Conservation (phyloP, 106 monocot species). For the Dendrobium officinale region DNA sequence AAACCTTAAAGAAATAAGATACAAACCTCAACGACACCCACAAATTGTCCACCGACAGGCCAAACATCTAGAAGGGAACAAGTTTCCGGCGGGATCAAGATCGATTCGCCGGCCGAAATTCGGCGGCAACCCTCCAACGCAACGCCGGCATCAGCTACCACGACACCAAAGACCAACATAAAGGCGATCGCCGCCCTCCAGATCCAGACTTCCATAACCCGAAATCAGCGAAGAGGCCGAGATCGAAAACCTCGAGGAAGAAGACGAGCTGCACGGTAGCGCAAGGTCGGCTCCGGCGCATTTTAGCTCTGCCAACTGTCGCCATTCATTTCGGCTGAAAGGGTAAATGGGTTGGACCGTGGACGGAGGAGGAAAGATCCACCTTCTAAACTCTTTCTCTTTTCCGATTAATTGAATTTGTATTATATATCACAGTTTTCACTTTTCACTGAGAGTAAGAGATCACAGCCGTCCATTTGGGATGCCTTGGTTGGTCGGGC, state of each 20-base stretch:
- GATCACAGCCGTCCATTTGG: neutral
- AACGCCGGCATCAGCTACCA: neutral
- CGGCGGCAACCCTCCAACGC: neutral
- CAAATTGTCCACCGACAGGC: neutral
- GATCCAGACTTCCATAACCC: neutral
- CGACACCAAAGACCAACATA: neutral
- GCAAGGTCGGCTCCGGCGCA: neutral
- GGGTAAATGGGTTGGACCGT: neutral
- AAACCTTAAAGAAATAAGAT: neutral
- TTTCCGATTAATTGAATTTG: neutral
- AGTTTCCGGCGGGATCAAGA: neutral
- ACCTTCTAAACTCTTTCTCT: neutral
- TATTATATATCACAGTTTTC: no score
- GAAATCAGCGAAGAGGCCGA: neutral
- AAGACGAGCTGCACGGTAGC: neutral
- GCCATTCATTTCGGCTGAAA: slow-evolving; percentile 4
- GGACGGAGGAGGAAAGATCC: neutral
- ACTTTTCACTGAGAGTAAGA: no score
- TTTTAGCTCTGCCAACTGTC: neutral
- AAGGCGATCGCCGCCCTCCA: neutral
- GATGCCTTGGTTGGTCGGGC: no score
- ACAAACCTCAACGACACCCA: neutral
- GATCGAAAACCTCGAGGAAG: neutral
- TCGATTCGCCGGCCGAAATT: neutral
- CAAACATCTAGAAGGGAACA: neutral